Evolutionary conservation across 1,139 yeast genomes (phyloP), one percentile per base, ranked within the genome.

Genomic region (Blastobotrys petasosporus): DNA sequence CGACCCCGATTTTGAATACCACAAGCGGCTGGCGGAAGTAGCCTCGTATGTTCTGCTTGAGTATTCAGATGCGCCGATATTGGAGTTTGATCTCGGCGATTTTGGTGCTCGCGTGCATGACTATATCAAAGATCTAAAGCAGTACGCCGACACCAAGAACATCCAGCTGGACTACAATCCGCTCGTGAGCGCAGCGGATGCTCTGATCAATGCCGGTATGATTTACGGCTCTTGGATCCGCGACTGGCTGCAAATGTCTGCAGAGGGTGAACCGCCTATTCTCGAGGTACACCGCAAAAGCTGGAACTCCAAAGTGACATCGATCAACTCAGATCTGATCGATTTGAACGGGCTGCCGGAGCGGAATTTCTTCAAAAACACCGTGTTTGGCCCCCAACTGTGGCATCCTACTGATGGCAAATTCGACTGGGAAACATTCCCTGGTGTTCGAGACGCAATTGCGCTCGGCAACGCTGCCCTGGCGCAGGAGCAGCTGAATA

Each of bases 261-360:
- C 45, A 7, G 47, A 51, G 8, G 67, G 65, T 32, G 95, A 86
- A 59, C 90, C 95, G 0, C 77, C 87, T 2, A 63, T 83, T 40
- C 68, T 84, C 47, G 76, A 90, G 0, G 75, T 80, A 50, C 80
- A 77, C 54, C 73, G 97, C 57, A 78, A 87, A 82, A 77, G 77
- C 51, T 84, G 94, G 87, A 90, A 90, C 65, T 74, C 79, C 29
- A 77, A 79, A 51, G 66, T 87, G 60, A 65, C 77, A 13, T 65
- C 68, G 13, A 71, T 86, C 47, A 85, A 81, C 53, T 76, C 75
- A 54, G 68, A 71, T 20, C 71, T 84, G 53, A 58, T 81, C 23
- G 66, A 70, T 15, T 65, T 70, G 3, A 70, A 65, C 15, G 80
- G 82, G 1, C 61, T 75, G 8, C 74, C 75, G 3, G 61, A 67